phyloP scores from a whole-genome alignment of 192 early-diverging fungal genomes.

The Dissophora ornata region DNA sequence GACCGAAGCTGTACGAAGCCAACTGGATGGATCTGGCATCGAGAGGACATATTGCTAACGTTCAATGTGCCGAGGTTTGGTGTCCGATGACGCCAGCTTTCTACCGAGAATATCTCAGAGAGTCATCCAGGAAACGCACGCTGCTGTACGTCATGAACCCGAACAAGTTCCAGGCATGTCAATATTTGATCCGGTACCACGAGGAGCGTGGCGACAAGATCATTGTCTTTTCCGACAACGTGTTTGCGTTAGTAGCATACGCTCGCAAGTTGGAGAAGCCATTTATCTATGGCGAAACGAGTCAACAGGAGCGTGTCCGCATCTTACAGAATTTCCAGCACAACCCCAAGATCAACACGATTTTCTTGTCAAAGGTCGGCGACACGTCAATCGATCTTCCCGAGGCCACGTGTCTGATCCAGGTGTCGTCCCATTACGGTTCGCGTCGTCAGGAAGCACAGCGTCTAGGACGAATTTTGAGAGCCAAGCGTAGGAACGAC shows the following conservation, averaged over 20 bases:
- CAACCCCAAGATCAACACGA: constrained; percentile 91
- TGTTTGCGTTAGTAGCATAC: constrained; percentile 94
- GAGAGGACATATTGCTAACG: constrained; percentile 97
- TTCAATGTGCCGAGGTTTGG: constrained; percentile 99
- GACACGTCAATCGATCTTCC: constrained; percentile 99
- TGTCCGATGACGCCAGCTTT: constrained; percentile 98
- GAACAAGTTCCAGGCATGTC: constrained; percentile 96
- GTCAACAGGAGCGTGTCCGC: constrained; percentile 89
- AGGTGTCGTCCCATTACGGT: constrained; percentile 98
- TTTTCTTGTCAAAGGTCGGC: constrained; percentile 92
- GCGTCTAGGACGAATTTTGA: constrained; percentile 91
- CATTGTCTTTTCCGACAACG: constrained; percentile 99
- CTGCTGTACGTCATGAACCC: constrained; percentile 97
- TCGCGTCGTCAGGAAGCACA: constrained; percentile 99
- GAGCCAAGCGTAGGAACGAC: constrained; percentile 94
- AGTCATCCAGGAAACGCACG: constrained; percentile 82
- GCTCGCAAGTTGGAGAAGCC: constrained; percentile 84
- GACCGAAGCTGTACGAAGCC: constrained; percentile 99
- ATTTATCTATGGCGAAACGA: constrained; percentile 92
- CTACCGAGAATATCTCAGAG: constrained; percentile 91
- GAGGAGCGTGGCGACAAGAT: constrained; percentile 96
- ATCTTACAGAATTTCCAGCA: constrained; percentile 95
- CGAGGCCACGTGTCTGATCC: constrained; percentile 98
- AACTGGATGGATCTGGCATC: constrained; percentile 99
- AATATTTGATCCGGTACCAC: constrained; percentile 96